A percentile compares a stretch with the other conserved stretches of the same genome.
phyloP scores from a whole-genome alignment of 208 protist genomes.

The Willaertia magna region DNA sequence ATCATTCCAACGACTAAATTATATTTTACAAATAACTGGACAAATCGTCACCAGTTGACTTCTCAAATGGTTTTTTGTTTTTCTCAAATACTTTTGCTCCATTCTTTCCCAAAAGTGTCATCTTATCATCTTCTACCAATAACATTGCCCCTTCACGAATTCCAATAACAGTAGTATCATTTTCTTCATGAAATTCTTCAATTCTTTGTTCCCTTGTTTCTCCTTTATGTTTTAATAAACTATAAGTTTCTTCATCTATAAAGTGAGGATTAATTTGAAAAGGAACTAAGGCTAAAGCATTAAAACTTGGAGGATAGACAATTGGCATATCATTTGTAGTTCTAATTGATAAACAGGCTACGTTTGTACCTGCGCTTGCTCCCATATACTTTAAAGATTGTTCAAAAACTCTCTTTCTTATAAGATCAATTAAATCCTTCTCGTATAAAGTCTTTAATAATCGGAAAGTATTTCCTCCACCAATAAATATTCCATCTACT shows the following conservation, averaged over 20 bases:
- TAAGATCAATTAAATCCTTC: not conserved
- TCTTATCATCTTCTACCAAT: not conserved
- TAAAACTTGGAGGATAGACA: slow-evolving; percentile 19
- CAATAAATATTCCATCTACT: slow-evolving; percentile 11
- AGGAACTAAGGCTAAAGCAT: slow-evolving; percentile 13
- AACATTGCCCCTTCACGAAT: not conserved
- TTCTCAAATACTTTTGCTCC: not conserved
- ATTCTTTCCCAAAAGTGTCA: not conserved
- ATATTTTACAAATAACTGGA: not conserved
- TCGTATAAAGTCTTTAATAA: slow-evolving; percentile 17
- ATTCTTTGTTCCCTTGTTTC: slow-evolving; percentile 9
- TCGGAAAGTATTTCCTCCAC: slow-evolving; percentile 21
- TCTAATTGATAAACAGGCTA: not conserved
- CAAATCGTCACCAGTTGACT: not conserved
- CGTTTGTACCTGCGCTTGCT: slow-evolving; percentile 16
- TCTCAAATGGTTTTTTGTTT: not conserved
- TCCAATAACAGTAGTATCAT: slow-evolving; percentile 2
- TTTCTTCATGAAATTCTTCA: slow-evolving; percentile 19
- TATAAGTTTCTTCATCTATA: not conserved
- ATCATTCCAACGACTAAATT: too few relatives aligned
- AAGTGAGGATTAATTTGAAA: slow-evolving; percentile 24
- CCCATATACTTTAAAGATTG: slow-evolving; percentile 18
- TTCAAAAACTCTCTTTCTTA: not conserved
- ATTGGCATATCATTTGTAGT: slow-evolving; percentile 29
- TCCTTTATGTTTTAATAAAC: slow-evolving; percentile 8